phyloP scores from a whole-genome alignment of 2,329 filamentous ascomycete genomes.

The Alternaria alternata region DNA sequence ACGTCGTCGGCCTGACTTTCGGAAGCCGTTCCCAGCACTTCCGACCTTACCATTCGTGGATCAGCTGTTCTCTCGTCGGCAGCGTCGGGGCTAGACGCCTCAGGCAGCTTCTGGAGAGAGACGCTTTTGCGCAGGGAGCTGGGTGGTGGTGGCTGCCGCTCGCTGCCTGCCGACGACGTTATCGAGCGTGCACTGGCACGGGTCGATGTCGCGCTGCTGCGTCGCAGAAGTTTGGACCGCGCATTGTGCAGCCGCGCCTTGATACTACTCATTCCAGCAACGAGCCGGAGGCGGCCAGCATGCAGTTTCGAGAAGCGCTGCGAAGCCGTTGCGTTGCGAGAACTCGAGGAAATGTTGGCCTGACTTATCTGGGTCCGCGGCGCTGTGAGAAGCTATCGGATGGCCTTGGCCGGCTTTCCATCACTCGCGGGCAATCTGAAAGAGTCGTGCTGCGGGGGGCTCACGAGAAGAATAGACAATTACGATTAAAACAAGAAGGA shows the following conservation, averaged over 20 bases:
- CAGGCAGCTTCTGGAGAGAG: slow-evolving; percentile 45
- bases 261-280: slow-evolving; percentile 45
- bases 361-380: slow-evolving; percentile 2
- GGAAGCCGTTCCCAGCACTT: slow-evolving; percentile 30
- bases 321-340: slow-evolving; percentile 8
- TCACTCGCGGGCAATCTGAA: slow-evolving; percentile 11
- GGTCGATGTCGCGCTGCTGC: slow-evolving; percentile 39
- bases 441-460: not conserved
- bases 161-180: slow-evolving; percentile 39
- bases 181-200: slow-evolving; percentile 28
- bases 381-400: slow-evolving; percentile 11
- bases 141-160: slow-evolving; percentile 17
- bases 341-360: not conserved
- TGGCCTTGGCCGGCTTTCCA: slow-evolving; percentile 1
- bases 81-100: slow-evolving; percentile 20
- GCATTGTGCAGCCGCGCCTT: slow-evolving; percentile 45
- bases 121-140: slow-evolving; percentile 39
- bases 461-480: slow-evolving; percentile 5
- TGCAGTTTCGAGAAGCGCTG: slow-evolving; percentile 19
- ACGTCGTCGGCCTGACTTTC: slow-evolving; percentile 25
- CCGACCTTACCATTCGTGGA: slow-evolving; percentile 36
- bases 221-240: slow-evolving; percentile 40
- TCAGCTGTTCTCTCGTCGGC: slow-evolving; percentile 17
- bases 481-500: slow-evolving; percentile 6
- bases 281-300: slow-evolving; percentile 31